These are phyloP conservation scores for Auricularia heimuer DNA, from an alignment of 768 basidiomycete species.

Conservation along the genomic window DNA sequence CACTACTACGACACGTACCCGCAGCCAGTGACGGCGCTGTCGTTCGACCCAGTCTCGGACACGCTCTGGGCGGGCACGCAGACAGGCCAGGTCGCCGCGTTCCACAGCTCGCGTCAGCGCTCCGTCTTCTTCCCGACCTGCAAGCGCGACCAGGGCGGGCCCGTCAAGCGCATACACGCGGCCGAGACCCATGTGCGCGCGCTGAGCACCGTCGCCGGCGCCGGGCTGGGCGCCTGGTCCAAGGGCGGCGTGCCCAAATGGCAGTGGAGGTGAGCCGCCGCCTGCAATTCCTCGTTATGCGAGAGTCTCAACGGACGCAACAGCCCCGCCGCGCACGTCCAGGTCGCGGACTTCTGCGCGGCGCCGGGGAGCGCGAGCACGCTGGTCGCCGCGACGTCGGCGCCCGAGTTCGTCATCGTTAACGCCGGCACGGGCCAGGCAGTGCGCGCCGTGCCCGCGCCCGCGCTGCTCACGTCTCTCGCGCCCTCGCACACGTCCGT, in stretches of 20 bases:
- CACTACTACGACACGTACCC: constrained; percentile 13
- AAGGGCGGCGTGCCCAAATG: constrained; percentile 83
- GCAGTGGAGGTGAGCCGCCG: constrained; percentile 51
- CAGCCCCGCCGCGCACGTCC: not conserved
- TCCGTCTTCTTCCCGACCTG: constrained; percentile 62
- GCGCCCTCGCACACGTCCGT: constrained; percentile 55
- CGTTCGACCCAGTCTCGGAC: constrained; percentile 88
- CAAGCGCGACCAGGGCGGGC: constrained; percentile 33
- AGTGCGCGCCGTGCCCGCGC: constrained; percentile 44
- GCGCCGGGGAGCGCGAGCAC: constrained; percentile 32
- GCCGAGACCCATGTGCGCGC: constrained; percentile 76
- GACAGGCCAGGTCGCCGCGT: constrained; percentile 57
- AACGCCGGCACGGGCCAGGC: constrained; percentile 65
- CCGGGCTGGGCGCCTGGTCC: constrained; percentile 65
- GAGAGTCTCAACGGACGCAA: not conserved
- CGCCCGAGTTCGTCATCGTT: constrained; percentile 55
- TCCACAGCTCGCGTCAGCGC: constrained; percentile 52
- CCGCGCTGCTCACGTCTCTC: constrained; percentile 56
- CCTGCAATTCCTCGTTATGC: not conserved
- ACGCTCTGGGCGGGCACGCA: constrained; percentile 78
- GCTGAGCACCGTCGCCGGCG: constrained; percentile 36
- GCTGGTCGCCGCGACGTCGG: constrained; percentile 49
- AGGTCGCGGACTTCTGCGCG: constrained; percentile 14
- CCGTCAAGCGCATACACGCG: constrained; percentile 64
- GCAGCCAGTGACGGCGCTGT: constrained; percentile 56